These are phyloP conservation scores for Mycena latifolia DNA, from an alignment of 768 basidiomycete genomes.

Conservation along the genomic window DNA sequence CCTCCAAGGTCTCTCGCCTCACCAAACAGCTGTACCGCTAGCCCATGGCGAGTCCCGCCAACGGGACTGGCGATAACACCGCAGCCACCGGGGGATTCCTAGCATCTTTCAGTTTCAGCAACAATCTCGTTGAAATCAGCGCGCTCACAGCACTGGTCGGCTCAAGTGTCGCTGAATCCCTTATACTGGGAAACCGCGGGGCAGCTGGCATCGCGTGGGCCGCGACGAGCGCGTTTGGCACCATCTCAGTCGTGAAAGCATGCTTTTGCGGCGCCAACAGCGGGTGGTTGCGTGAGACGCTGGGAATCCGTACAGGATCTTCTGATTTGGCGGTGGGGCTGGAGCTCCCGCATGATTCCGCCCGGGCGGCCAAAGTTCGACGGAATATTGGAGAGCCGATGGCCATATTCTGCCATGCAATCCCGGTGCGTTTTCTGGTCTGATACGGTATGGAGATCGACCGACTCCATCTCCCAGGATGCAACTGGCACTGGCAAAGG, in stretches of 20 bases:
- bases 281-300: conserved; percentile 44
- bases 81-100: neutral
- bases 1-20: too few species aligned
- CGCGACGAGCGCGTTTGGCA: conserved; percentile 44
- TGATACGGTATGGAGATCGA: neutral
- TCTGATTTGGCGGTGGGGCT: conserved; percentile 42
- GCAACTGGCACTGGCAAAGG: neutral
- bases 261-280: conserved; percentile 41
- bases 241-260: conserved; percentile 40
- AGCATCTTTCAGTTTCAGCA: conserved; percentile 10
- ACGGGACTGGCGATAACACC: neutral
- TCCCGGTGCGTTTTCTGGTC: conserved; percentile 9
- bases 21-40: too few species aligned
- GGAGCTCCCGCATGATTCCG: conserved; percentile 33
- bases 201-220: conserved; percentile 46
- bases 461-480: neutral
- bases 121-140: conserved; percentile 34
- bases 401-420: conserved; percentile 27
- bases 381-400: conserved; percentile 30
- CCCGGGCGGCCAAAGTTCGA: conserved; percentile 22
- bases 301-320: conserved; percentile 39
- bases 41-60: neutral
- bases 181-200: conserved; percentile 44
- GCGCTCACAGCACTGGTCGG: conserved; percentile 43
- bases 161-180: conserved; percentile 40